Evolutionary conservation across 805 yeast species (phyloP), one percentile per base, ranked within the genome.

Genomic region (Ogataea glucozyma): DNA sequence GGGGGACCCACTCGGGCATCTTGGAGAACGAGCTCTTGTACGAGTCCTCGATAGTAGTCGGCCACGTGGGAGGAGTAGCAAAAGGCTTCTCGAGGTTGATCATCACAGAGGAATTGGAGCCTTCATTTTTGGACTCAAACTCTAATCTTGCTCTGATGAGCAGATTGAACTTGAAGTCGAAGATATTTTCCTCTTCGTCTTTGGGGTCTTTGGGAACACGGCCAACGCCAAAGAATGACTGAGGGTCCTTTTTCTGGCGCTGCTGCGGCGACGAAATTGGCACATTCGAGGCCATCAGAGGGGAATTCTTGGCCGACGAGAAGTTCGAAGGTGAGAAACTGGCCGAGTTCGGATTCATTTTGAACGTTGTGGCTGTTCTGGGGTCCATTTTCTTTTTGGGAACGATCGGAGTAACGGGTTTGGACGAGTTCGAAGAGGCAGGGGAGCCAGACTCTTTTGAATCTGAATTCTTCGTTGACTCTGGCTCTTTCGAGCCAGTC

Each of bases 61-160:
- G 70, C 95, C 95, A 86, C 0, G 90, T 83, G 39, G 95, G 95
- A 8, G 87, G 82, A 0, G 91, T 83, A 30, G 72, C 71, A 60
- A 76, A 87, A 6, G 93, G 81, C 53, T 71, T 78, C 51, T 82
- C 89, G 47, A 82, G 69, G 17, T 63, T 53, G 38, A 73, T 69
- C 14, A 63, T 61, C 49, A 23, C 43, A 58, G 31, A 13, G 8
- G 32, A 30, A 17, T 19, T 8, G 7, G 8, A 12, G 10, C 27
- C 27, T 11, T 10, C 52, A 47, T 57, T 47, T 18, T 49, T 48
- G 21, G 49, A 41, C 16, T 46, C 44, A 35, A 56, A 65, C 30
- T 63, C 66, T 18, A 54, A 52, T 61, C 72, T 72, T 4, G 78
- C 70, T 20, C 75, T 71, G 13, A 70, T 49, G 47, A 83, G 76